Base-by-base conservation (phyloP, 192 early-diverging fungal genomes). In the Paraglomus occultum region DNA sequence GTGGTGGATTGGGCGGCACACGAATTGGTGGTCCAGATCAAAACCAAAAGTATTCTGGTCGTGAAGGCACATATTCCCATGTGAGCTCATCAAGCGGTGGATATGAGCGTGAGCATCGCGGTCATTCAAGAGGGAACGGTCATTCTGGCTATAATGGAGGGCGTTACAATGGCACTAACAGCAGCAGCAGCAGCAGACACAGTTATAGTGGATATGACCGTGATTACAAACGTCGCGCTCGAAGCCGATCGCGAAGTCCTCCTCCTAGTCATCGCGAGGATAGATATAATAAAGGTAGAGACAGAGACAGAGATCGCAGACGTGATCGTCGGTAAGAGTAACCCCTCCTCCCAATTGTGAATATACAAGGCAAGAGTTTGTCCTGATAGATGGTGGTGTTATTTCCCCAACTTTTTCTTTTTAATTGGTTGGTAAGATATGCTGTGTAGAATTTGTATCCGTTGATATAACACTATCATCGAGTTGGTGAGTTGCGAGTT, bases 1-100 rank as follows among this genome's bases (percentile, higher is more conserved):
- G 83, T 20, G 92, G 93, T 58, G 93, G 93, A 23, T 80, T 93
- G 31, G 93, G 93, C 15, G 81, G 81, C 12, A 90, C 87, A 31
- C 83, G 92, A 38, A 76, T 82, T n/a, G 89, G 88, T 31, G 80
- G 77, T 46, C 74, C 81, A 59, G 73, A 81, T 58, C 74, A 84
- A 58, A 81, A 84, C 61, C 75, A 81, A 40, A 62, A 74, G 52
- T 77, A 85, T 40, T 79, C 77, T 67, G 84, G 84, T 62, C 61
- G 86, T 43, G 83, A 85, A 46, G 67, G 67, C 46, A 46, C 52
- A 8, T 68, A 68, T 43, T 42, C 50, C 10, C 51, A 55, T 55
- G 22, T 40, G 6, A 55, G 15, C 15, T 39, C 31, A 12, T 40
- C 31, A 22, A 14, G n/a, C 38, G 64, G 50, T 51, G 51, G 68